Percentiles rank a stretch among this genome's conserved stretches.
phyloP scores from a whole-genome alignment of 2,329 filamentous ascomycete species.

The Rutstroemia sp. region DNA sequence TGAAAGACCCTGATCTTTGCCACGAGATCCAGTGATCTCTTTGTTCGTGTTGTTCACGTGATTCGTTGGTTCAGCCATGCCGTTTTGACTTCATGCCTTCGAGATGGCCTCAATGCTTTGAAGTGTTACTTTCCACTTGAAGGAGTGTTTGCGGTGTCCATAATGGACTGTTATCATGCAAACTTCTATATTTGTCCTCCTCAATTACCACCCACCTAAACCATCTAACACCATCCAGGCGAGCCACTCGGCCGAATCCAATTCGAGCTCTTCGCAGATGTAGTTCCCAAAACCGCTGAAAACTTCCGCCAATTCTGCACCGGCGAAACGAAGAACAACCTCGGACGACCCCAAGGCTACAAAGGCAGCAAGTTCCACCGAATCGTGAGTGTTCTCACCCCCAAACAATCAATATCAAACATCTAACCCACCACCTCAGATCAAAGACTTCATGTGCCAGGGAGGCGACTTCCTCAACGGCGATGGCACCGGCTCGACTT shows the following conservation, averaged over 20 bases:
- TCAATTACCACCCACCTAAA: not conserved
- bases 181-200: not conserved
- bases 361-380: slow-evolving; percentile 93
- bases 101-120: no score
- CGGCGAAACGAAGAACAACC: slow-evolving; percentile 74
- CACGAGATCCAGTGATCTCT: no score
- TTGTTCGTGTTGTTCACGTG: not conserved
- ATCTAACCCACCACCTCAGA: slow-evolving; percentile 41
- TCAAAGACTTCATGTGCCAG: slow-evolving; percentile 96
- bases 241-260: slow-evolving; percentile 81
- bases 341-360: slow-evolving; percentile 80
- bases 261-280: slow-evolving; percentile 82
- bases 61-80: not conserved
- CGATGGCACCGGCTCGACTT: slow-evolving; percentile 81
- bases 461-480: slow-evolving; percentile 93
- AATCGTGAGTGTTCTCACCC: slow-evolving; percentile 52
- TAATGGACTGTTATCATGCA: no score
- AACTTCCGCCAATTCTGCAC: slow-evolving; percentile 98
- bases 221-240: slow-evolving; percentile 41
- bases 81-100: no score
- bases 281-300: slow-evolving; percentile 82
- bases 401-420: not conserved
- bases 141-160: no score
- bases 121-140: no score
- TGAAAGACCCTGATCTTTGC: no score